These are phyloP conservation scores for Diaporthe citrichinensis DNA, from an alignment of 2,329 filamentous ascomycete genomes.

Conservation along the genomic window DNA sequence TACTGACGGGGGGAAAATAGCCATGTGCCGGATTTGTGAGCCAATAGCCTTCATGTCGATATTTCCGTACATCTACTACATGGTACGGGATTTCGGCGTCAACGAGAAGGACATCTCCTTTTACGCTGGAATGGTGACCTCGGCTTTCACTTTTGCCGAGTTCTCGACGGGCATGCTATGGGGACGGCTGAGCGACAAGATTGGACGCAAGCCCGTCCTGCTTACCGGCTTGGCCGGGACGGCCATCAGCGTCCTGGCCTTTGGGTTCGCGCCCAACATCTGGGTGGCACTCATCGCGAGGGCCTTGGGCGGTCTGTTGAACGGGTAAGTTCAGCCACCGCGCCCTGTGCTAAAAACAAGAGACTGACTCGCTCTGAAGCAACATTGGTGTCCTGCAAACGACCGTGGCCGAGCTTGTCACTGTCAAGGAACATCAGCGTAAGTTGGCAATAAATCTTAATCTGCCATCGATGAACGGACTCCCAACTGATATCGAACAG, in stretches of 20 bases:
- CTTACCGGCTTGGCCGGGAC: conserved; percentile 92
- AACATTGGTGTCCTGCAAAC: conserved; percentile 97
- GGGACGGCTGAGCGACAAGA: conserved; percentile 91
- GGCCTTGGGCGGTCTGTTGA: conserved; percentile 90
- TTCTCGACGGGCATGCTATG: conserved; percentile 94
- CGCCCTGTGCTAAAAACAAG: conserved; percentile 11
- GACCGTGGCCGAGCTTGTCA: conserved; percentile 94
- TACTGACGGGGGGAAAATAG: conserved; percentile 59
- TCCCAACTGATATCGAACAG: conserved; percentile 56
- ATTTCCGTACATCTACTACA: conserved; percentile 98
- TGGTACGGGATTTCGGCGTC: conserved; percentile 93
- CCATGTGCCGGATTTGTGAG: conserved; percentile 95
- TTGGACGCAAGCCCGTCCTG: conserved; percentile 93
- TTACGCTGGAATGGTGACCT: conserved; percentile 96
- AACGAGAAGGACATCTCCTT: conserved; percentile 88
- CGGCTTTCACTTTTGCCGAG: conserved; percentile 95
- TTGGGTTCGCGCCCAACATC: conserved; percentile 89
- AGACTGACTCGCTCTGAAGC: conserved; percentile 57
- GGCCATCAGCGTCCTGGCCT: conserved; percentile 90
- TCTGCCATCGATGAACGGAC: conserved; percentile 10
- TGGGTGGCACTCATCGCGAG: conserved; percentile 88
- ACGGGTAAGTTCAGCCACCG: conserved; percentile 76
- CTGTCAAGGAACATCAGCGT: conserved; percentile 93
- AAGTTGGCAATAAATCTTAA: conserved; percentile 53
- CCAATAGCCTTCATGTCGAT: conserved; percentile 99